Base-by-base conservation (phyloP, 192 early-diverging fungal species). In the Podila epicladia region DNA sequence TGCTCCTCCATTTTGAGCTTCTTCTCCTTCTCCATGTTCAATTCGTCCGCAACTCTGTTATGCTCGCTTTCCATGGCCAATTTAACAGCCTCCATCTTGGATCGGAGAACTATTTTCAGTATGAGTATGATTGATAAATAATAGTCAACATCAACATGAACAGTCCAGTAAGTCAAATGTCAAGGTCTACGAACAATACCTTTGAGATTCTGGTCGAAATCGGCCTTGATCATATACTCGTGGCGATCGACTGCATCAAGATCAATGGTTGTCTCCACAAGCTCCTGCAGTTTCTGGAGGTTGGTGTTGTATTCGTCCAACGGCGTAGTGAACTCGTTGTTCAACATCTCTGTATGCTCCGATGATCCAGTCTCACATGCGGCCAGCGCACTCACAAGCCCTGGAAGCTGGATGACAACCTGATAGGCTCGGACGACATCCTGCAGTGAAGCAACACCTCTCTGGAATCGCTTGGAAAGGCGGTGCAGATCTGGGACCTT, bases 391-490 rank as follows among this genome's bases (percentile, higher is more conserved):
- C 85, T 87, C 33, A 87, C 74, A 13, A 98, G 86, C 2, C 61
- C 75, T 5, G 95, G 94, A 1, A 98, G 82, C 6, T 87, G 84
- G 48, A 91, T 77, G 7, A 94, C 85, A 0, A 96, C 92, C 82
- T 98, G 96, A 84, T 99, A 97, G 11, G 95, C 87, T 4, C 96
- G 88, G 17, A 98, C 89, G 2, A 96, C 93, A 74, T 99, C 98
- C 80, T 95, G 94, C 33, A 98, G 75, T 1, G 88, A 88, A 3
- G 95, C 96, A 29, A 85, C 89, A 8, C 91, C 90, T 31, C 91
- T 87, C 73, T 94, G 92, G 67, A 99, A 95, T 37, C 92, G 86
- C 61, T 94, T 97, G 9, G 93, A 90, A 37, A 99, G 85, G 4
- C 97, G 89, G 74, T 94, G 92, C 48, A 99, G 85, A 85, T 99